Evolutionary conservation across 2,329 filamentous ascomycete species (phyloP).

Genomic region (Phialophora verrucosa): DNA sequence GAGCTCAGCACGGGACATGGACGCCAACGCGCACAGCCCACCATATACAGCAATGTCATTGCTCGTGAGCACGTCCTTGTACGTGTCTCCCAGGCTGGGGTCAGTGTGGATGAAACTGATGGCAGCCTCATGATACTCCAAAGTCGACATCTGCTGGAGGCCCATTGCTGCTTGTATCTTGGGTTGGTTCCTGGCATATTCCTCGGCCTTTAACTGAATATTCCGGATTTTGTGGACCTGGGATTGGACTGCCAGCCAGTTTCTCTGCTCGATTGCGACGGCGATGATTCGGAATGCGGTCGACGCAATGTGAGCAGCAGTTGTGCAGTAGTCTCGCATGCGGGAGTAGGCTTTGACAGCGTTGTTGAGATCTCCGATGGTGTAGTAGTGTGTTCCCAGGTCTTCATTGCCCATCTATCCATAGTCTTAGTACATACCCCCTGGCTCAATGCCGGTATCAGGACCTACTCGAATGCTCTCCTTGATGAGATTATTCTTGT

Average conservation of each 20-base stretch:
- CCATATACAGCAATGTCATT: slow-evolving; percentile 95
- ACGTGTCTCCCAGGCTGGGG: slow-evolving; percentile 58
- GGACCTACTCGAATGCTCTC: slow-evolving; percentile 83
- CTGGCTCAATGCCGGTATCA: background rate
- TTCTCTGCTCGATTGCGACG: slow-evolving; percentile 74
- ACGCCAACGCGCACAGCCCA: slow-evolving; percentile 85
- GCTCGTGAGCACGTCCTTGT: slow-evolving; percentile 74
- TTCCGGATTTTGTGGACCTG: slow-evolving; percentile 64
- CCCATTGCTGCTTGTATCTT: slow-evolving; percentile 71
- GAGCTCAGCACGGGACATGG: slow-evolving; percentile 79
- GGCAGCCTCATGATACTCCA: slow-evolving; percentile 71
- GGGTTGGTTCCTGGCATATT: slow-evolving; percentile 61
- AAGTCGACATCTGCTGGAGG: slow-evolving; percentile 63
- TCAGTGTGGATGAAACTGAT: slow-evolving; percentile 71
- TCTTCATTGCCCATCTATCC: slow-evolving; percentile 91
- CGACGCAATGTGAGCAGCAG: slow-evolving; percentile 79
- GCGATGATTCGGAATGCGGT: slow-evolving; percentile 79
- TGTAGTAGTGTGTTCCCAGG: slow-evolving; percentile 80
- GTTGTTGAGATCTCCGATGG: slow-evolving; percentile 72
- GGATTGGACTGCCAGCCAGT: slow-evolving; percentile 73
- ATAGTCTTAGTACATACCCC: slow-evolving; percentile 14
- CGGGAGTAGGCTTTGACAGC: slow-evolving; percentile 79
- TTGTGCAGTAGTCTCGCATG: slow-evolving; percentile 90
- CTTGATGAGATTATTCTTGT: slow-evolving; percentile 96
- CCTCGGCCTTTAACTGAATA: slow-evolving; percentile 61